phyloP scores from a whole-genome alignment of 2,329 filamentous ascomycete genomes.

The Clarireedia paspali region DNA sequence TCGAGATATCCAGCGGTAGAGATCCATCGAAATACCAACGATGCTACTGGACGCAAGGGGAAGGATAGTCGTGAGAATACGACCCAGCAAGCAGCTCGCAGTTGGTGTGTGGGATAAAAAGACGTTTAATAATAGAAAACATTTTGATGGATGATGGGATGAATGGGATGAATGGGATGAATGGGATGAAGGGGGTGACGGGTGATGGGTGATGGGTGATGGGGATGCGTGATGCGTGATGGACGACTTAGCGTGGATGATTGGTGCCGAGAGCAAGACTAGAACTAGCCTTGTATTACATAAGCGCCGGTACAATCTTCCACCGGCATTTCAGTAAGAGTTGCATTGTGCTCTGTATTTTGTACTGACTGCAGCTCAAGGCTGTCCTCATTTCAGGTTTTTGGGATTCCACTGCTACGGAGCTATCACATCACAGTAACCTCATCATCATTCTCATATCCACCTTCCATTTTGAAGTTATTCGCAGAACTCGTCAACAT shows the following conservation, averaged over 20 bases:
- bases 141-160: background rate
- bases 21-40: no score
- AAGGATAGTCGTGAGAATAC: background rate
- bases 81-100: background rate
- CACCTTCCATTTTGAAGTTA: conserved; percentile 3
- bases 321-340: conserved; percentile 1
- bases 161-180: no score
- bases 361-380: no score
- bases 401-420: background rate
- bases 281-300: background rate
- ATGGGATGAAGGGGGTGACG: no score
- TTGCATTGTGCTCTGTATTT: background rate
- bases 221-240: background rate
- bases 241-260: background rate
- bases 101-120: background rate
- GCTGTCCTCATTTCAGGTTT: background rate
- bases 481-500: background rate
- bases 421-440: background rate
- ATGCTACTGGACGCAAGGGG: background rate
- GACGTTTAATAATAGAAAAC: background rate
- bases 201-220: no score
- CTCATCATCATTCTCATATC: background rate
- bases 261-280: background rate
- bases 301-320: background rate
- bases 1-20: no score